Evolutionary conservation across 2,329 filamentous ascomycete species (phyloP), one percentile per base, ranked within the genome.

Genomic region (Pseudogymnoascus sp.): DNA sequence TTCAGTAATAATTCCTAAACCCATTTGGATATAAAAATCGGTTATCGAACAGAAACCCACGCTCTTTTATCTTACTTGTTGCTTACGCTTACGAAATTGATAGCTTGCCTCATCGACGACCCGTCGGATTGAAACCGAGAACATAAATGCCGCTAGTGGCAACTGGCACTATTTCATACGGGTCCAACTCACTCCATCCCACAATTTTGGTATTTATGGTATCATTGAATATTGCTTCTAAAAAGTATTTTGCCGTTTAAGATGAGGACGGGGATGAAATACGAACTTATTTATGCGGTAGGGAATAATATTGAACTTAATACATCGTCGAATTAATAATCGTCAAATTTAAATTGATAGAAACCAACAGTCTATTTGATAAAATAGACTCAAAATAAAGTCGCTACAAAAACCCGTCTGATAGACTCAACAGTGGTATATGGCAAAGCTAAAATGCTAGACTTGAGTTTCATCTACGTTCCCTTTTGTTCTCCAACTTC

Each of bases 371-470:
- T 35, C 5, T 33, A 56, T 33, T 29, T 29, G 26, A 29, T 29
- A 29, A 29, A 29, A 29, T 29, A 29, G 5, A 29, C 26, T 26
- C 23, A 29, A 29, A 7, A 29, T 29, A 29, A 56, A 4, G 15
- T 53, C 9, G 26, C 33, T 56, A 13, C 17, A 56, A 19, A 56
- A 33, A 11, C 6, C 17, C 21, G 29, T 7, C 31, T 56, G 29
- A 19, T 56, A 21, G 3, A 56, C n/a, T 29, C 50, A 56, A 56
- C 17, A 56, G 29, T 56, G 50, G 50, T 56, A 56, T 56, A 56
- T 56, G 50, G 50, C 46, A 53, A 53, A 19, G 46, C 29, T 56
- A 56, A 56, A 56, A 56, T 56, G 23, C 46, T 56, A 19, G 46
- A 56, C 26, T 56, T 15, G 17, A 56, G 46, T 19, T 33, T 21